Percentiles rank a stretch among this genome's conserved stretches.
Conservation (phyloP, 441 rosid genomes). For the Mallotus repandus region DNA sequence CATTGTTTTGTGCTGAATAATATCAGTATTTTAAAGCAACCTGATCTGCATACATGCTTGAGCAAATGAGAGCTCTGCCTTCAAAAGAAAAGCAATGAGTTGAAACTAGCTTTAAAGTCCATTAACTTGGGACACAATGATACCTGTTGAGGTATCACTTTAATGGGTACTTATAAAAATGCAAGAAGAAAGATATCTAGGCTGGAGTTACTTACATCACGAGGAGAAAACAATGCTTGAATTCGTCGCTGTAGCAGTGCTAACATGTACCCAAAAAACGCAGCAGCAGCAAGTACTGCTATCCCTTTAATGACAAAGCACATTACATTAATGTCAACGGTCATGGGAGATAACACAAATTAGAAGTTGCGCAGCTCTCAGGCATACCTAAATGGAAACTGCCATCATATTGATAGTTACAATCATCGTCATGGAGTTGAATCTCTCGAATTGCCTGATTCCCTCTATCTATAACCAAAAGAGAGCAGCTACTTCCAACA, state of each 20-base stretch:
- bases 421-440: constrained; percentile 74
- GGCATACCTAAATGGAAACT: constrained; percentile 65
- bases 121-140: neutral
- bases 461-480: constrained; percentile 80
- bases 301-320: constrained; percentile 47
- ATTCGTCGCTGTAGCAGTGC: constrained; percentile 76
- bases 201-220: constrained; percentile 43
- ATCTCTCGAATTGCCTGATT: constrained; percentile 85
- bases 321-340: constrained; percentile 8
- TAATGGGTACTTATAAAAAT: neutral
- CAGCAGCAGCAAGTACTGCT: constrained; percentile 72
- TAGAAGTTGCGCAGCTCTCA: neutral
- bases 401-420: constrained; percentile 53
- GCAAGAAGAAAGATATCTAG: neutral
- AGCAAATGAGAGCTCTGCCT: neutral
- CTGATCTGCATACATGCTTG: neutral
- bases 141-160: neutral
- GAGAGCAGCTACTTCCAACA: constrained; percentile 73
- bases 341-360: neutral
- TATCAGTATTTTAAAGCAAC: neutral
- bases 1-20: neutral
- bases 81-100: neutral
- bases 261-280: constrained; percentile 82
- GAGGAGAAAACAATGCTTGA: constrained; percentile 55
- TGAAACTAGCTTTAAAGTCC: neutral